Base-by-base conservation (phyloP, 176 grass and related monocot genomes). In the Rhipidocladum racemiflorum region DNA sequence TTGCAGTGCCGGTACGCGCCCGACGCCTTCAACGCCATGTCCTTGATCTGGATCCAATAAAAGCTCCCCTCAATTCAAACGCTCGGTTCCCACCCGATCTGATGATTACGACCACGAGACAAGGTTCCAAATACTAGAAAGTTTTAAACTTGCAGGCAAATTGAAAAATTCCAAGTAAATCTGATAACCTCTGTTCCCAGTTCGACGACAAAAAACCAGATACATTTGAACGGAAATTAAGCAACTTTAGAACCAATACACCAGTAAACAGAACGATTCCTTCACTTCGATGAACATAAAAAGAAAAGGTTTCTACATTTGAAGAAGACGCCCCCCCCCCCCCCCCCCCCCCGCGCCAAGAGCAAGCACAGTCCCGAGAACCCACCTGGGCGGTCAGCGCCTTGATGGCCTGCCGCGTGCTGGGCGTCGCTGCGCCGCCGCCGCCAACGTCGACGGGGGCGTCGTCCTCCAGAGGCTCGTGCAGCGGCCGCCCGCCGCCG, bases 1-100 rank as follows among this genome's bases (percentile, higher is more conserved):
- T 98, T 98, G 86, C 95, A 98, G 92, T 98, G 95, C 35, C 95
- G 74, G 88, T 98, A 98, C 50, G 90, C 92, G 15, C 86, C 95
- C 65, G 95, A 95, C 48, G 95, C 92, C 84, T 95, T 98, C 25
- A 95, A 65, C 36, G 97, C 93, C 85, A 99, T 93, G 72, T 96
- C 97, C 71, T 95, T 99, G 70, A 99, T 86, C 97, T 99, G 85
- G 53, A 82, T 74, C 40, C 36, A 72, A 28, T 28, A 44, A 80
- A 84, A 45, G 44, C 38, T 18, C 49, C 28, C 59, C 49, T 87
- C 72, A 87, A 75, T 85, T 69, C 70, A 71, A 60, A n/a, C 38
- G 24, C 67, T 15, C 5, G 32, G 24, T 16, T 61, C 70, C 75
- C 83, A 55, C 60, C 46, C 70, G 83, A 89, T 86, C 72, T 78